Conservation (phyloP, 768 basidiomycete species). For the Amanita rubescens region DNA sequence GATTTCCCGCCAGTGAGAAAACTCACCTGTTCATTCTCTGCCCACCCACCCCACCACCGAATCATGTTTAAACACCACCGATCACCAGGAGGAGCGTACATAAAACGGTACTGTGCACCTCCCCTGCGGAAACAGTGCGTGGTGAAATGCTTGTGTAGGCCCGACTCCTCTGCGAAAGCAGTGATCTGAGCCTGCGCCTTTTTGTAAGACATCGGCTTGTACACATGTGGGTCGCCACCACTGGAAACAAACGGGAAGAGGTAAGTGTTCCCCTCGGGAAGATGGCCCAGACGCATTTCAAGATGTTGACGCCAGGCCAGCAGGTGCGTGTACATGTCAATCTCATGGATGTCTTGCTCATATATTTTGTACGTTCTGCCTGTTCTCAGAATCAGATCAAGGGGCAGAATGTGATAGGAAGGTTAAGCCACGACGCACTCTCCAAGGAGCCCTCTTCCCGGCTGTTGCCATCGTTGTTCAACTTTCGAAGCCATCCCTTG, state of each 20-base stretch:
- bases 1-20: constrained; percentile 8
- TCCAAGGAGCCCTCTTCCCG: constrained; percentile 9
- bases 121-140: constrained; percentile 26
- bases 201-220: constrained; percentile 20
- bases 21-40: constrained; percentile 28
- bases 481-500: constrained; percentile 24
- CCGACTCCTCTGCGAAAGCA: constrained; percentile 18
- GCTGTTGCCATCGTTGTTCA: not conserved
- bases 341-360: constrained; percentile 19
- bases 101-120: constrained; percentile 18
- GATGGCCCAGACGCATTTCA: constrained; percentile 10
- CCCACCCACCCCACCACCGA: constrained; percentile 39
- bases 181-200: constrained; percentile 19
- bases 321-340: constrained; percentile 23
- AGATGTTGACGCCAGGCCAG: constrained; percentile 9
- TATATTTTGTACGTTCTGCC: constrained; percentile 27
- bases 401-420: not conserved
- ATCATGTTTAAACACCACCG: constrained; percentile 28
- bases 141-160: constrained; percentile 18
- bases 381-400: constrained; percentile 14
- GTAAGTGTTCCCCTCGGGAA: constrained; percentile 16
- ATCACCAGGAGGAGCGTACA: constrained; percentile 26
- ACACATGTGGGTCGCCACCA: constrained; percentile 13
- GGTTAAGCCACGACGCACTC: not conserved
- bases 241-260: constrained; percentile 20